A percentile compares a stretch with the other conserved stretches of the same genome.
Conservation (phyloP, 179 eudicot species). For the Amaranthus tricolor region DNA sequence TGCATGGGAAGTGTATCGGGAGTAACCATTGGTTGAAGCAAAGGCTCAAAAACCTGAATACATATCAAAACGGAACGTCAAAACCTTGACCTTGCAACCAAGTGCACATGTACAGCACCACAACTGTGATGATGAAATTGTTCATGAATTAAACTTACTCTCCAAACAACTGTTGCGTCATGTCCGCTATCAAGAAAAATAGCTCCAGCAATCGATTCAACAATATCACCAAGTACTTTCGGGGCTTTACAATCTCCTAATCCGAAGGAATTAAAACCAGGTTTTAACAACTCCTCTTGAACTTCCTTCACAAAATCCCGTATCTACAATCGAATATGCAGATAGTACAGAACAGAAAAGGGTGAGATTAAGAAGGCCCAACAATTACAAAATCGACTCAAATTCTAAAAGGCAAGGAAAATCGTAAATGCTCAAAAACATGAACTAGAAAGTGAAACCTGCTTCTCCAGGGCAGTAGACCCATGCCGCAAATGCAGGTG, state of each 20-base stretch:
- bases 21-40: slow-evolving; percentile 96
- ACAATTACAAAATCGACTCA: neutral
- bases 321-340: slow-evolving; percentile 44
- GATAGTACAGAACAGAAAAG: neutral
- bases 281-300: slow-evolving; percentile 60
- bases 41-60: slow-evolving; percentile 83
- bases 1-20: slow-evolving; percentile 99
- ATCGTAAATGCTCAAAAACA: neutral
- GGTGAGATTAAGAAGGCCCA: neutral
- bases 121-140: neutral
- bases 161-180: slow-evolving; percentile 78
- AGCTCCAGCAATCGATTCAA: slow-evolving; percentile 97
- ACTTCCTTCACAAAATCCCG: slow-evolving; percentile 96
- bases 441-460: slow-evolving; percentile 40
- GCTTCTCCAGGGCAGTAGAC: slow-evolving; percentile 93
- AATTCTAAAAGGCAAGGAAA: neutral
- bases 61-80: neutral
- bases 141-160: slow-evolving; percentile 39
- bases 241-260: slow-evolving; percentile 99
- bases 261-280: slow-evolving; percentile 89
- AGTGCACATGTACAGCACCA: neutral
- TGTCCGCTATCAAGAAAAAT: slow-evolving; percentile 80
- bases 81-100: slow-evolving; percentile 5
- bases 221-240: slow-evolving; percentile 95
- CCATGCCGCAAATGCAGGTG: slow-evolving; percentile 94